phyloP scores from a whole-genome alignment of 164 flowering plant species.

The Piper betle region DNA sequence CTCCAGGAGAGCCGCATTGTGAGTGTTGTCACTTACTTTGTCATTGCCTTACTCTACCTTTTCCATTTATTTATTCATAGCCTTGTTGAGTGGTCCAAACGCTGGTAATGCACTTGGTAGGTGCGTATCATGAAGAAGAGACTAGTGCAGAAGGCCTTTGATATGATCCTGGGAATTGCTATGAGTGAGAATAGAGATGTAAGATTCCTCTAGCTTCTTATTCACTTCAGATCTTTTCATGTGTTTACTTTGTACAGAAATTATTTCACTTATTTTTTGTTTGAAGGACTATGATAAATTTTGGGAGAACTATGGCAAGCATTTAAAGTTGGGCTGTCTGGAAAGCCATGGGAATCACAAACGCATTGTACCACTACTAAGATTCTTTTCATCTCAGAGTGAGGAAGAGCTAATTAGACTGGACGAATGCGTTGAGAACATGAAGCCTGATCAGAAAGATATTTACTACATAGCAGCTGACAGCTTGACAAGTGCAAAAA shows the following conservation, averaged over 20 bases:
- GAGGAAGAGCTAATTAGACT: conserved; percentile 75
- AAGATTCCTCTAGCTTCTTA: conserved; percentile 3
- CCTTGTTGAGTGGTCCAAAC: background rate
- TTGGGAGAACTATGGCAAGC: conserved; percentile 86
- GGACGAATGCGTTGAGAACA: conserved; percentile 90
- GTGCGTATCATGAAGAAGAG: conserved; percentile 93
- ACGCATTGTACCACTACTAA: conserved; percentile 78
- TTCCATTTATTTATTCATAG: background rate
- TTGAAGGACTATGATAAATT: conserved; percentile 84
- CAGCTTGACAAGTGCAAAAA: conserved; percentile 73
- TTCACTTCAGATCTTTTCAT: background rate
- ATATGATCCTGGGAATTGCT: conserved; percentile 87
- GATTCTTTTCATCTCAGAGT: conserved; percentile 86
- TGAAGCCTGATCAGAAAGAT: conserved; percentile 93
- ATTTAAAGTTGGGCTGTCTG: conserved; percentile 81
- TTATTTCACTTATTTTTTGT: background rate
- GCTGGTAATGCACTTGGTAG: conserved; percentile 20
- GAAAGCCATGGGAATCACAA: conserved; percentile 93
- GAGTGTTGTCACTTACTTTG: conserved; percentile 15
- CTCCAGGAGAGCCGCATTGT: conserved; percentile 98
- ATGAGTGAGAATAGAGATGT: conserved; percentile 84
- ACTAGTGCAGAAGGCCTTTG: conserved; percentile 87
- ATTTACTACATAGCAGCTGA: conserved; percentile 87
- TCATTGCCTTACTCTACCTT: background rate
- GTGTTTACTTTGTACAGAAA: background rate